phyloP scores from a whole-genome alignment of 805 yeast genomes.

The Metschnikowia similis region DNA sequence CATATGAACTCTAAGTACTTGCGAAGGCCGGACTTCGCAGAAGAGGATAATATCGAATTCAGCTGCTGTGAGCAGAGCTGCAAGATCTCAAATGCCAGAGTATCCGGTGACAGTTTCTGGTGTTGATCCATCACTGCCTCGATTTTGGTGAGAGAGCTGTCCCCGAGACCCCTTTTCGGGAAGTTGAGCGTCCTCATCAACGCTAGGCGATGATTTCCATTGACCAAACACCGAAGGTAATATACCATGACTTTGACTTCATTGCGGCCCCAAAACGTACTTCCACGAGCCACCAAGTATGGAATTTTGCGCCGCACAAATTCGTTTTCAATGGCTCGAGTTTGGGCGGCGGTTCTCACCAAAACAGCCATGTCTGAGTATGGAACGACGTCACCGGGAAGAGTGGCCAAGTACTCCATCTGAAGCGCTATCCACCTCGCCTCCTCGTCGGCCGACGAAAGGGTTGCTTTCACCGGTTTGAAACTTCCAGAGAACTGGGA shows the following conservation, averaged over 20 bases:
- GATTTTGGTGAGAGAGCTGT: too few relatives aligned
- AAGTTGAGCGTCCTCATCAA: constrained; percentile 51
- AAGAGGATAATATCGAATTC: constrained; percentile 11
- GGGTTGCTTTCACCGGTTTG: constrained; percentile 44
- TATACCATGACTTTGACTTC: constrained; percentile 64
- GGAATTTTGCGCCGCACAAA: constrained; percentile 56
- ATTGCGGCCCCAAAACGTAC: constrained; percentile 72
- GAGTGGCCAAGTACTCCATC: constrained; percentile 42
- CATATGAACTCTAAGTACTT: constrained; percentile 26
- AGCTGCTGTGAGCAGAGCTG: background rate
- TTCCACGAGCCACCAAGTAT: constrained; percentile 65
- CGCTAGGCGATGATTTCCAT: constrained; percentile 59
- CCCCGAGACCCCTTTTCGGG: too few relatives aligned
- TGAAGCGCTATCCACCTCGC: constrained; percentile 56
- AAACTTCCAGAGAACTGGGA: constrained; percentile 44
- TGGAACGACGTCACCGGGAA: constrained; percentile 41
- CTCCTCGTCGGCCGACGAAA: constrained; percentile 47
- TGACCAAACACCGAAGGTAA: constrained; percentile 57
- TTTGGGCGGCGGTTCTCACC: constrained; percentile 59
- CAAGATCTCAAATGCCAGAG: constrained; percentile 11
- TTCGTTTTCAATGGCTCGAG: constrained; percentile 61
- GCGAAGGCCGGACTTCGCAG: constrained; percentile 16
- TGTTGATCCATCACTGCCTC: constrained; percentile 21
- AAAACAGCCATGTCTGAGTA: constrained; percentile 69
- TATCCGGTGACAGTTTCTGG: background rate